Base-by-base conservation (phyloP, 257 asterid species). In the Dorcoceras hygrometricum region DNA sequence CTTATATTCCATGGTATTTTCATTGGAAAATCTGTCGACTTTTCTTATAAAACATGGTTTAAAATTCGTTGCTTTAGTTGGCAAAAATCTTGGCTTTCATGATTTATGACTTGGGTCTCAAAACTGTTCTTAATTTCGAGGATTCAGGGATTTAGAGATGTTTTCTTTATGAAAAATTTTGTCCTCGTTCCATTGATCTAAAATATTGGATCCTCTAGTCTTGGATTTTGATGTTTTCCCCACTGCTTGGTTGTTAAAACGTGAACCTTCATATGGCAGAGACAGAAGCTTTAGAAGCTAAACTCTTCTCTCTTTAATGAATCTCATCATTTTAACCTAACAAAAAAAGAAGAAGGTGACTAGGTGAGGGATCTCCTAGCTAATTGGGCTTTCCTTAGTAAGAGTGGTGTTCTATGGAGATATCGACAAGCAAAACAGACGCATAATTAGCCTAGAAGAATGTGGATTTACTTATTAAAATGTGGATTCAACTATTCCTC, bases 11-110 rank as follows among this genome's bases (percentile, higher is more conserved):
- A 63, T 65, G 57, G 34, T n/a, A 39, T 59, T 59, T 48, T 72
- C 73, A 51, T 50, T 66, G 65, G 27, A 43, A 67, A 65, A 53
- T 63, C 16, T 39, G 59, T 23, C 6, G 57, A 55, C 39, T 59
- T 58, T 55, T 53, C 54, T 11, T 57, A 19, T 31, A 32, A 18
- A 46, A 39, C 56, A 25, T 29, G 65, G 51, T 55, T 28, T 24
- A 39, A 7, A 68, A 19, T 43, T 66, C 1, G 56, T 39, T 66
- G 55, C 51, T 24, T 10, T 60, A 11, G 54, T 23, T 36, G 51
- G 25, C 22, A 48, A 26, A 10, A 59, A 28, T 50, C 28, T 23
- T 20, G 5, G 31, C n/a, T 67, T 69, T 53, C 36, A 59, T 48
- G 18, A 22, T 66, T 16, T 22, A 10, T 23, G 24, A 34, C 22